A percentile compares a stretch with the other conserved stretches of the same genome.
These are phyloP conservation scores for Lodderomyces parapsilosis DNA, from an alignment of 1,139 yeast genomes.

Conservation along the genomic window DNA sequence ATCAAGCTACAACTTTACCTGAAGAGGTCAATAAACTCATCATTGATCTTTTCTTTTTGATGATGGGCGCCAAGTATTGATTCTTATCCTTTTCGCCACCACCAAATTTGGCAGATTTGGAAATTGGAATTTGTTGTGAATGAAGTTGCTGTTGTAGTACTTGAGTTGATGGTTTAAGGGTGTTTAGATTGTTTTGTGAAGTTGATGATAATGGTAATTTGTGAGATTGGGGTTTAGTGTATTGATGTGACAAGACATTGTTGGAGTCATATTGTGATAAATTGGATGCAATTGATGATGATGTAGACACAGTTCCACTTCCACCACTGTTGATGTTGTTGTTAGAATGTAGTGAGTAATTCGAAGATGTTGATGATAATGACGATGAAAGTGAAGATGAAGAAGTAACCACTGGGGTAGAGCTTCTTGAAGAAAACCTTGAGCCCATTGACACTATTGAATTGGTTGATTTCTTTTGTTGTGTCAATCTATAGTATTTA, in stretches of 20 bases:
- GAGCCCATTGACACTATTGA: background rate
- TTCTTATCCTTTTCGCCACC: constrained; percentile 11
- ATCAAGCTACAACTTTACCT: constrained; percentile 6
- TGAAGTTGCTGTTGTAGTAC: background rate
- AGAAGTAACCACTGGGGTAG: background rate
- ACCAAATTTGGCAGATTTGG: constrained; percentile 9
- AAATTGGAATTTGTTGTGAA: constrained; percentile 1
- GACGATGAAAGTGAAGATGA: constrained; percentile 2
- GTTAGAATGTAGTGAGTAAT: constrained; percentile 10
- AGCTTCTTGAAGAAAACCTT: background rate
- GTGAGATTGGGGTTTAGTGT: background rate
- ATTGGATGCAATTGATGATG: constrained; percentile 14
- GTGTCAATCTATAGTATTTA: constrained; percentile 39
- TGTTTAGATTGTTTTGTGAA: constrained; percentile 13
- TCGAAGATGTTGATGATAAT: constrained; percentile 7
- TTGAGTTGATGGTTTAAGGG: background rate
- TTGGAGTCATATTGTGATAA: constrained; percentile 10
- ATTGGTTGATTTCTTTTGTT: constrained; percentile 5
- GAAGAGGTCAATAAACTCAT: constrained; percentile 8
- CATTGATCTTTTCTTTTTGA: constrained; percentile 12
- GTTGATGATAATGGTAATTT: constrained; percentile 24
- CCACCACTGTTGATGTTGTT: background rate
- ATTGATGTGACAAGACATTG: background rate
- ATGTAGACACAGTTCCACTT: constrained; percentile 6
- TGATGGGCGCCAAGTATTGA: constrained; percentile 4